Percentiles rank a stretch among this genome's conserved stretches.
phyloP scores from a whole-genome alignment of 2,329 filamentous ascomycete species.

The Cyphellophora europaea region DNA sequence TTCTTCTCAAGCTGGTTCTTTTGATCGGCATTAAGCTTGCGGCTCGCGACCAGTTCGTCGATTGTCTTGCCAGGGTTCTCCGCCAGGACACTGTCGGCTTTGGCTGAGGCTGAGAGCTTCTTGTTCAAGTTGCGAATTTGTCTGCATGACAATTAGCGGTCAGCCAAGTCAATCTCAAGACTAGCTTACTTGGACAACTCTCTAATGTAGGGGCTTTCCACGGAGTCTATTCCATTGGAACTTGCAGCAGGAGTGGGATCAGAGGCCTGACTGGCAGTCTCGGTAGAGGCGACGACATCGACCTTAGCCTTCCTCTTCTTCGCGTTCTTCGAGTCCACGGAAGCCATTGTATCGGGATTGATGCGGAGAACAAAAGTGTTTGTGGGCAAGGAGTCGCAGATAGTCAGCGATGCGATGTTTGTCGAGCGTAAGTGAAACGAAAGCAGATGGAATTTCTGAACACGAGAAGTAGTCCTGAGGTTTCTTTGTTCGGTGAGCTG shows the following conservation, averaged over 20 bases:
- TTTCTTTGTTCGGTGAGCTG: no score
- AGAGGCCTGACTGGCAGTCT: slow-evolving; percentile 32
- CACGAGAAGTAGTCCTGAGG: no score
- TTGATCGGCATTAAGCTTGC: slow-evolving; percentile 58
- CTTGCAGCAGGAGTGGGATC: slow-evolving; percentile 23
- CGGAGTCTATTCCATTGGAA: slow-evolving; percentile 50
- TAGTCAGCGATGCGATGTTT: no score
- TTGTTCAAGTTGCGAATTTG: slow-evolving; percentile 87
- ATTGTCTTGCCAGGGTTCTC: slow-evolving; percentile 52
- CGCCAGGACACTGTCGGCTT: slow-evolving; percentile 50
- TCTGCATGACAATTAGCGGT: slow-evolving; percentile 47
- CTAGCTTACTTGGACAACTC: slow-evolving; percentile 48
- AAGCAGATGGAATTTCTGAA: no score
- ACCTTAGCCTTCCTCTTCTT: slow-evolving; percentile 51
- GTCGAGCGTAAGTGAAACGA: no score
- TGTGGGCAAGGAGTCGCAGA: no score
- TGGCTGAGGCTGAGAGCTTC: slow-evolving; percentile 65
- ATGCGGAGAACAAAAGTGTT: no score
- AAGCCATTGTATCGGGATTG: no score
- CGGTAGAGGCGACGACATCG: slow-evolving; percentile 39
- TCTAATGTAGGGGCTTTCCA: slow-evolving; percentile 71
- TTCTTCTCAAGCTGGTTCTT: slow-evolving; percentile 56
- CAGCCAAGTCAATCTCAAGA: no score
- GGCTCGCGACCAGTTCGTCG: slow-evolving; percentile 52
- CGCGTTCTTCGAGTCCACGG: slow-evolving; percentile 51